Conservation (phyloP, 1,284 basidiomycete genomes). For the Waitea zeae region DNA sequence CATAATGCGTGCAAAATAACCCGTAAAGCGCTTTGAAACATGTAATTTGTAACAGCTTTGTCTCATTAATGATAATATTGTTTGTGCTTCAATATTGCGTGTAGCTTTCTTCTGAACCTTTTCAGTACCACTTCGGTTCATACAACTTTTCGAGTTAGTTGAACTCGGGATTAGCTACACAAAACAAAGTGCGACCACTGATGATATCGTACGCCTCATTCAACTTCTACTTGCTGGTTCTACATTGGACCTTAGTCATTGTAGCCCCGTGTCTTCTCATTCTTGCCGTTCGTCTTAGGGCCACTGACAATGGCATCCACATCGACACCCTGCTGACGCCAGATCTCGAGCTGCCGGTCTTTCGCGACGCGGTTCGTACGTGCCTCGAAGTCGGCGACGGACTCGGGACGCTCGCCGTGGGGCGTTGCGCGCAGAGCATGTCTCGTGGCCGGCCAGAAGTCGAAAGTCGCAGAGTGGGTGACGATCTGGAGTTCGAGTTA, state of each 20-base stretch:
- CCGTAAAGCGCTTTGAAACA: too few relatives aligned
- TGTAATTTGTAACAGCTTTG: too few relatives aligned
- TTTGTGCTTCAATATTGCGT: too few relatives aligned
- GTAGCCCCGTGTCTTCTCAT: slow-evolving; percentile 34
- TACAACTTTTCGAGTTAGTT: too few relatives aligned
- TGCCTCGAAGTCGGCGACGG: slow-evolving; percentile 67
- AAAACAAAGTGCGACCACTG: too few relatives aligned
- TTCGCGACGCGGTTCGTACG: slow-evolving; percentile 40
- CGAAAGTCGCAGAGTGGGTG: slow-evolving; percentile 62
- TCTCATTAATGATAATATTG: too few relatives aligned
- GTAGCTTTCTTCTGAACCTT: too few relatives aligned
- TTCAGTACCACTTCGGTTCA: too few relatives aligned
- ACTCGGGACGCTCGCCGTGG: slow-evolving; percentile 58
- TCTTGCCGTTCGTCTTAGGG: slow-evolving; percentile 14
- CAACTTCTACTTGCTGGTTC: too few relatives aligned
- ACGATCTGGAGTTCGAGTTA: slow-evolving; percentile 19
- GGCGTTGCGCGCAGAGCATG: slow-evolving; percentile 74
- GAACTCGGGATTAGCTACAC: too few relatives aligned
- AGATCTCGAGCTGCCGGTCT: slow-evolving; percentile 48
- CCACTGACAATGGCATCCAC: slow-evolving; percentile 3
- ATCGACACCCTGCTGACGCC: slow-evolving; percentile 41
- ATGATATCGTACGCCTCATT: too few relatives aligned
- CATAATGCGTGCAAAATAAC: too few relatives aligned
- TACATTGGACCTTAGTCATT: slow-evolving; percentile 46
- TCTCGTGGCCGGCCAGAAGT: slow-evolving; percentile 58